Conservation (phyloP, 1,284 basidiomycete species). For the Agaricales sp. region DNA sequence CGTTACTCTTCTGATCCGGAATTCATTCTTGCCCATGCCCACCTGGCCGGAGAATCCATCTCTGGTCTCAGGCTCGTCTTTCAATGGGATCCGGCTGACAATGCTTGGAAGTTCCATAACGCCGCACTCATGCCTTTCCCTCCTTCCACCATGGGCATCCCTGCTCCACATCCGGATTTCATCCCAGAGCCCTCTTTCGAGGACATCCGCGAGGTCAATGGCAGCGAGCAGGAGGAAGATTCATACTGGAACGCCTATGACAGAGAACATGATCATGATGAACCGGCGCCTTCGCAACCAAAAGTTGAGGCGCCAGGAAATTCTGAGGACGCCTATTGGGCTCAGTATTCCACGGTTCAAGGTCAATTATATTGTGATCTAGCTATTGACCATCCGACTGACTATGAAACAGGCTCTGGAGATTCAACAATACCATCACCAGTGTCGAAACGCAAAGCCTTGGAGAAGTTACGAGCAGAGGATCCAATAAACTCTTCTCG, state of each 20-base stretch:
- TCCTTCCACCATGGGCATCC: constrained; percentile 27
- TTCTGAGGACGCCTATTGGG: constrained; percentile 69
- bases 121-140: constrained; percentile 66
- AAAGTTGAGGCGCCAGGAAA: constrained; percentile 18
- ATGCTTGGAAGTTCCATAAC: constrained; percentile 64
- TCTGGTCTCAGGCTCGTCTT: constrained; percentile 52
- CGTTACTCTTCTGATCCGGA: constrained; percentile 53
- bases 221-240: constrained; percentile 30
- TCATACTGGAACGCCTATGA: constrained; percentile 64
- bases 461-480: neutral
- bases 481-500: neutral
- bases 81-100: constrained; percentile 44
- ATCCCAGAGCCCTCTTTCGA: neutral
- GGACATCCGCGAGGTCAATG: constrained; percentile 13
- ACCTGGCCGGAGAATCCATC: constrained; percentile 26
- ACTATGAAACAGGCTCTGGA: constrained; percentile 27
- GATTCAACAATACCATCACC: constrained; percentile 24
- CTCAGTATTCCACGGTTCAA: constrained; percentile 55
- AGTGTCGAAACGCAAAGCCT: neutral
- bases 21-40: constrained; percentile 49
- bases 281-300: constrained; percentile 10
- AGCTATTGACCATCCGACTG: constrained; percentile 6
- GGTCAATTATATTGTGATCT: constrained; percentile 26
- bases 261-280: constrained; percentile 21
- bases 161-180: constrained; percentile 10